Conservation (phyloP, 768 basidiomycete genomes). For the Boletus subcaerulescens region DNA sequence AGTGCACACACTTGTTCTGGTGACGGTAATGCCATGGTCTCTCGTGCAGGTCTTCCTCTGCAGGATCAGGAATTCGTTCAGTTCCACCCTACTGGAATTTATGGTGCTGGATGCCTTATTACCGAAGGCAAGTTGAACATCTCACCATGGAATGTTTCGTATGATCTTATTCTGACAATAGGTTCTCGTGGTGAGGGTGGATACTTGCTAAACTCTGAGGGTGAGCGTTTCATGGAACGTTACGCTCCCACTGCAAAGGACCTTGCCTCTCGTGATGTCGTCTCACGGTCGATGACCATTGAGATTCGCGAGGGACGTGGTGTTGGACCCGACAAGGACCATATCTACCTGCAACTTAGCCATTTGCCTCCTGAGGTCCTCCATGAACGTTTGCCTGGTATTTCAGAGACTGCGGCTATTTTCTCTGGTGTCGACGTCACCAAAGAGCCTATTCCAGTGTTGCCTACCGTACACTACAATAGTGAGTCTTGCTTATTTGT, state of each 20-base stretch:
- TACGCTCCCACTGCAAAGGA: constrained; percentile 99
- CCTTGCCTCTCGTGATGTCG: constrained; percentile 98
- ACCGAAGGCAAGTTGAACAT: constrained; percentile 71
- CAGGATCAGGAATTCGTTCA: constrained; percentile 99
- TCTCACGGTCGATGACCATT: constrained; percentile 98
- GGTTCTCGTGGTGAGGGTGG: constrained; percentile 99
- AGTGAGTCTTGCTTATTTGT: constrained; percentile 52
- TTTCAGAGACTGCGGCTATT: constrained; percentile 98
- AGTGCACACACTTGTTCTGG: constrained; percentile 99
- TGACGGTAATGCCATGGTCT: constrained; percentile 98
- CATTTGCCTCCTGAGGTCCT: constrained; percentile 95
- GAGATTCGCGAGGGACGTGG: constrained; percentile 99
- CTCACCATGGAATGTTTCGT: neutral
- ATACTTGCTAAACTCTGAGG: constrained; percentile 96
- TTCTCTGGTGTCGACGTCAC: constrained; percentile 99
- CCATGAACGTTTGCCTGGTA: constrained; percentile 96
- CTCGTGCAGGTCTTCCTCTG: constrained; percentile 90
- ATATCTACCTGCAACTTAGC: constrained; percentile 93
- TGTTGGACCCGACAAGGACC: constrained; percentile 97
- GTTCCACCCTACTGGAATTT: constrained; percentile 99
- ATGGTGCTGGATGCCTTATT: constrained; percentile 98
- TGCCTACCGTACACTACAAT: constrained; percentile 99
- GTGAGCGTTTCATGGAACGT: constrained; percentile 99
- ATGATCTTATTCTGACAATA: constrained; percentile 27
- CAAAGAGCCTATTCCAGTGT: constrained; percentile 97